Evolutionary conservation across 495 filamentous ascomycete genomes (phyloP).

Genomic region (Penicillium subrubescens): DNA sequence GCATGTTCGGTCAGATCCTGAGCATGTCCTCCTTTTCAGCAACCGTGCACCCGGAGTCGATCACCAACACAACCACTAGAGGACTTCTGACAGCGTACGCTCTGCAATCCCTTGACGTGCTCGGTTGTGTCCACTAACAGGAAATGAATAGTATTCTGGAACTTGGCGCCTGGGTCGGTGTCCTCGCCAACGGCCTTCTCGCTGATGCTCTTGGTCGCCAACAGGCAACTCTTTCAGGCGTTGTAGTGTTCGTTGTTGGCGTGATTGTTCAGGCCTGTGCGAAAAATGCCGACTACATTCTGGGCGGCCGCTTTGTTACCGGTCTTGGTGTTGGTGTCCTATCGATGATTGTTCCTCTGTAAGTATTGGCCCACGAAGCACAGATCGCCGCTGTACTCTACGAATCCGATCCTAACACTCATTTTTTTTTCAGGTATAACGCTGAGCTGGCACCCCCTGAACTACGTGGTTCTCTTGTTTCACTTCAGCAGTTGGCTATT

Average conservation of each 20-base stretch:
- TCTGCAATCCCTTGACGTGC: background rate
- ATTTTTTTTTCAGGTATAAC: background rate
- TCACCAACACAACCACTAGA: background rate
- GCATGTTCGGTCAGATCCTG: constrained; percentile 43
- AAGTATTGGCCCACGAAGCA: constrained; percentile 6
- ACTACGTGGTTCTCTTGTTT: constrained; percentile 69
- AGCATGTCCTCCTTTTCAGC: constrained; percentile 35
- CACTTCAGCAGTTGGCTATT: constrained; percentile 71
- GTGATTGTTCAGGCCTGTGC: constrained; percentile 72
- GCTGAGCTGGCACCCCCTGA: constrained; percentile 66
- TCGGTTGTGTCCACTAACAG: constrained; percentile 8
- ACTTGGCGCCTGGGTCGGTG: constrained; percentile 80
- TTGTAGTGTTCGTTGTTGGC: constrained; percentile 71
- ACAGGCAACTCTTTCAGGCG: constrained; percentile 69
- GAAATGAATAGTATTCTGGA: constrained; percentile 78
- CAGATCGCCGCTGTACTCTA: no score
- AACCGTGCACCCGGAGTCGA: constrained; percentile 22
- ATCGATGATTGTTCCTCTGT: constrained; percentile 61
- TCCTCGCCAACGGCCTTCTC: constrained; percentile 71
- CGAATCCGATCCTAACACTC: no score
- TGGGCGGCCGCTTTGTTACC: constrained; percentile 74
- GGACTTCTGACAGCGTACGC: background rate
- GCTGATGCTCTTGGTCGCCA: constrained; percentile 75
- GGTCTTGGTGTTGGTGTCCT: constrained; percentile 44
- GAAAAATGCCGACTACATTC: constrained; percentile 59